Evolutionary conservation across 768 basidiomycete genomes (phyloP), one percentile per base, ranked within the genome.

Genomic region (Trametes sanguinea): DNA sequence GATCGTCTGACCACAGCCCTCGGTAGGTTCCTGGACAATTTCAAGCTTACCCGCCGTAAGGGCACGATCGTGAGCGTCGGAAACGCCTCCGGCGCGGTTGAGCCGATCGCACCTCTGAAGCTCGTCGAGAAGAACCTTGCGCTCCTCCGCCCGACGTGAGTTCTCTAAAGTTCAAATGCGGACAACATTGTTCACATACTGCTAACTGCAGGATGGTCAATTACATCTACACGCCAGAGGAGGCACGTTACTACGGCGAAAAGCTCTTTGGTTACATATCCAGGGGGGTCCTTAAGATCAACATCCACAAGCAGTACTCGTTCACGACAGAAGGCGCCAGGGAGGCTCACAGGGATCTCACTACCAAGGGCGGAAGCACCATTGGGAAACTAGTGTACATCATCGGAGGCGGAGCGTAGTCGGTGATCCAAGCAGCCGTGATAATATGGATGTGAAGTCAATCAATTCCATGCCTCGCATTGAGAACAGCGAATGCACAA

Each of bases 41-140:
- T 95, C 76, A 83, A 86, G 73, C 77, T 93, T 70, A 78, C 90
- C 64, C 82, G 84, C 67, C 80, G 92, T 50, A 95, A 94, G 72
- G 94, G 92, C 4, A 94, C 93, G 0, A 81, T 95, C 44, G 88
- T 96, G 11, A 88, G 86, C 6, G 84, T 94, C 55, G 96, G 95
- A 0, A 97, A 95, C 69, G 92, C 95, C 1, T 95, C 92, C 10
- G 93, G 94, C 7, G 73, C 88, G 13, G 88, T 90, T 4, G 83
- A 84, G 29, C 87, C 91, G 0, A 85, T 96, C 73, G 74, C 87
- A 3, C 83, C 89, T 0, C 75, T 91, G 54, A 87, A 83, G 68
- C 84, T 98, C 13, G 77, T 81, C 0, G 81, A 87, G 64, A 98
- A 94, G 78, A 94, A 95, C 67, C 71, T 95, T 65, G 90, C 86